A percentile compares a stretch with the other conserved stretches of the same genome.
Evolutionary conservation across 805 yeast genomes (phyloP).

Genomic region (Cyberlindnera sargentensis): DNA sequence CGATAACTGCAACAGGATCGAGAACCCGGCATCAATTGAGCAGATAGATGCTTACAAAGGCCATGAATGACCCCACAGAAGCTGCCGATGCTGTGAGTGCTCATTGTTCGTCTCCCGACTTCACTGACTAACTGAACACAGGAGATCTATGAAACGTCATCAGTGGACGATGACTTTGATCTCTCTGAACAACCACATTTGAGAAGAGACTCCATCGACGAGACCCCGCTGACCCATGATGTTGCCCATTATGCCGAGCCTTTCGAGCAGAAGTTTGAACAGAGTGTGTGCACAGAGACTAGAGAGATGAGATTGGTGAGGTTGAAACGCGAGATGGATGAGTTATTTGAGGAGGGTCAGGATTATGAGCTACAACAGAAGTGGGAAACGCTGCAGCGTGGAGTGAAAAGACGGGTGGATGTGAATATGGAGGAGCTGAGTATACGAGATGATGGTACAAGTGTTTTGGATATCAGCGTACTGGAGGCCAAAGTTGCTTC

Average conservation of each 20-base stretch:
- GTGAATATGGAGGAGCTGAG: too few species aligned
- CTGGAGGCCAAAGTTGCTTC: slow-evolving; percentile 11
- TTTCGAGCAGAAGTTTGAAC: neutral
- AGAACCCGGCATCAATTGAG: too few species aligned
- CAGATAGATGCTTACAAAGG: too few species aligned
- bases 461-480: neutral
- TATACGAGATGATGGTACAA: too few species aligned
- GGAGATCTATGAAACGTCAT: slow-evolving; percentile 37
- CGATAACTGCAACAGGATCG: too few species aligned
- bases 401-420: too few species aligned
- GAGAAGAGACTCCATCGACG: slow-evolving; percentile 19
- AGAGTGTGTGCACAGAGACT: slow-evolving; percentile 26
- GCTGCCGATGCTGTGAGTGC: neutral
- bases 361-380: neutral
- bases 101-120: neutral
- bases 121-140: slow-evolving; percentile 13
- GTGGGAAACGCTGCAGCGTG: slow-evolving; percentile 10
- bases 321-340: slow-evolving; percentile 33
- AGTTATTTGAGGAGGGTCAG: slow-evolving; percentile 14
- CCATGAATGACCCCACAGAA: too few species aligned
- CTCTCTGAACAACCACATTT: neutral
- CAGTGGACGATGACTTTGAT: slow-evolving; percentile 34
- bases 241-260: too few species aligned
- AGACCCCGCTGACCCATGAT: too few species aligned
- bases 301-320: slow-evolving; percentile 32